These are phyloP conservation scores for Ceratopteris richardii DNA, from an alignment of 75 land plant species.

Conservation along the genomic window DNA sequence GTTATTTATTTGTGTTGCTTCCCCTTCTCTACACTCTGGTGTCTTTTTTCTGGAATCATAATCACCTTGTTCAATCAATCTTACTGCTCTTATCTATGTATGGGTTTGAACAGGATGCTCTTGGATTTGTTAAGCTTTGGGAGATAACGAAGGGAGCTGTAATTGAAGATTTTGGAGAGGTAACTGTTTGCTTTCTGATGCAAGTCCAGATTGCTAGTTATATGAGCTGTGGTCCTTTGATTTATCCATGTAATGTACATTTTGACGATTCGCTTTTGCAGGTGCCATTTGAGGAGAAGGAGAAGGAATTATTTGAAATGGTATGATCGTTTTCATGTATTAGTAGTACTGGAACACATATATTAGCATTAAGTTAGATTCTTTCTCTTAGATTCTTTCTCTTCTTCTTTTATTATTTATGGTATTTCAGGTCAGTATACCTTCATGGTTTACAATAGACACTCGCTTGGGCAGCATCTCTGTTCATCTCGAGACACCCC, in stretches of 20 bases:
- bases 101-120: slow-evolving; percentile 45
- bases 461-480: slow-evolving; percentile 81
- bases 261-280: slow-evolving; percentile 16
- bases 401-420: too few relatives aligned
- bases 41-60: too few relatives aligned
- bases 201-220: too few relatives aligned
- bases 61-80: too few relatives aligned
- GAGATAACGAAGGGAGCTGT: slow-evolving; percentile 74
- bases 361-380: not conserved
- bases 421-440: slow-evolving; percentile 90
- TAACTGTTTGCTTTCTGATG: too few relatives aligned
- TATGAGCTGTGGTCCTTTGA: too few relatives aligned
- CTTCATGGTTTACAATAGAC: slow-evolving; percentile 96
- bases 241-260: too few relatives aligned
- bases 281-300: slow-evolving; percentile 88
- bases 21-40: too few relatives aligned
- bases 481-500: slow-evolving; percentile 88
- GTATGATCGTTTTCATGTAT: slow-evolving; percentile 21
- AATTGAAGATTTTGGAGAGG: slow-evolving; percentile 80
- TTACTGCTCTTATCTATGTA: not conserved
- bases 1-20: too few relatives aligned
- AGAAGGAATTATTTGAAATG: slow-evolving; percentile 92
- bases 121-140: slow-evolving; percentile 80
- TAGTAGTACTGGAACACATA: too few relatives aligned
- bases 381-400: slow-evolving; percentile 1